Conservation (phyloP, 495 filamentous ascomycete genomes). For the Hypoxylon perforatum region DNA sequence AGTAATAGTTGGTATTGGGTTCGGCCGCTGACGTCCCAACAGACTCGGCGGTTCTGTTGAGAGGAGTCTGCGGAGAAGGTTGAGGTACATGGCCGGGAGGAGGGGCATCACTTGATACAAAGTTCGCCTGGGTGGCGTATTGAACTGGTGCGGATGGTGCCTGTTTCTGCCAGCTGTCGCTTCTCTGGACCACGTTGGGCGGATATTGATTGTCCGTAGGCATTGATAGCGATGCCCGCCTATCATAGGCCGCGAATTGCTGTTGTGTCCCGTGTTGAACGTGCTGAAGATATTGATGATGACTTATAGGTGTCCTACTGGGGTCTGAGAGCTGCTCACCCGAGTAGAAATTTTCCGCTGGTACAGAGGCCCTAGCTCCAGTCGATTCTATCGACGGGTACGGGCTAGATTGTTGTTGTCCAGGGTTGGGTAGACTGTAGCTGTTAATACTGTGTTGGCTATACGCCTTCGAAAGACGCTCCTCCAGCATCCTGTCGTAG, state of each 20-base stretch:
- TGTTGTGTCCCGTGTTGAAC: conserved; percentile 48
- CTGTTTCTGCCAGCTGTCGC: conserved; percentile 56
- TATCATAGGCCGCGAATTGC: conserved; percentile 54
- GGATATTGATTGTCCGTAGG: conserved; percentile 57
- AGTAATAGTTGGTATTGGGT: conserved; percentile 62
- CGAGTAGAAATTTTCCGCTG: conserved; percentile 84
- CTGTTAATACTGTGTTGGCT: conserved; percentile 76
- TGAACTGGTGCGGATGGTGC: conserved; percentile 46
- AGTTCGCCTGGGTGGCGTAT: conserved; percentile 51
- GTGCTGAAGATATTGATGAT: conserved; percentile 51
- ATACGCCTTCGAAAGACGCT: conserved; percentile 91
- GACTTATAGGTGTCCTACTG: conserved; percentile 50
- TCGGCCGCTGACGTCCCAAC: conserved; percentile 53
- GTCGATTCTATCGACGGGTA: conserved; percentile 72
- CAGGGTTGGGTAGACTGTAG: conserved; percentile 60
- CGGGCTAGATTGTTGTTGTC: conserved; percentile 68
- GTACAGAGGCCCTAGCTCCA: conserved; percentile 55
- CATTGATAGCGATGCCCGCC: conserved; percentile 50
- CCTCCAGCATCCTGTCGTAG: conserved; percentile 98
- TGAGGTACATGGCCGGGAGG: conserved; percentile 44
- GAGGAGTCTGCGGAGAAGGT: conserved; percentile 46
- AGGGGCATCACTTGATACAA: conserved; percentile 42
- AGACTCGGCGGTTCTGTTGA: conserved; percentile 45
- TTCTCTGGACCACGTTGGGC: conserved; percentile 57
- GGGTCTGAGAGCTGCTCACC: conserved; percentile 70